A percentile compares a stretch with the other conserved stretches of the same genome.
Evolutionary conservation across 1,139 yeast species (phyloP).

Genomic region (Saccharomyces hybrid): DNA sequence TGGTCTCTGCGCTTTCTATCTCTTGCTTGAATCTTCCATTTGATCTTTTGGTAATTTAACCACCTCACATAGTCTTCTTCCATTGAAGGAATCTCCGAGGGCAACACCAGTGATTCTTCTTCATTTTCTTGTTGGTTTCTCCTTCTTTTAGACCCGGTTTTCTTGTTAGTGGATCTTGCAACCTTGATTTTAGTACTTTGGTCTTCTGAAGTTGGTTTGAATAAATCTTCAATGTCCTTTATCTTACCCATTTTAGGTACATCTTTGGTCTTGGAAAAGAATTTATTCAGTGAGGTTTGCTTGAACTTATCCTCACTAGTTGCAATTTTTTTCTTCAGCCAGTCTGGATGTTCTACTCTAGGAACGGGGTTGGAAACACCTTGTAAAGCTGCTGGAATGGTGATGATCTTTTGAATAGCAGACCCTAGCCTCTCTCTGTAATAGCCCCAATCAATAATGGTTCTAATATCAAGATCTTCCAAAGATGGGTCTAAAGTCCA

Average conservation of each 20-base stretch:
- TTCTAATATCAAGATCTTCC: slow-evolving; percentile 80
- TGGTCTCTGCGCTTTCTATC: slow-evolving; percentile 65
- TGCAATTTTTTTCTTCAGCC: slow-evolving; percentile 66
- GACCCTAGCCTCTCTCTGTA: slow-evolving; percentile 88
- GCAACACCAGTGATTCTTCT: slow-evolving; percentile 42
- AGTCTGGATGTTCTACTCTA: slow-evolving; percentile 86
- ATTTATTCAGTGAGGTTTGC: slow-evolving; percentile 56
- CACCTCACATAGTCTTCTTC: slow-evolving; percentile 69
- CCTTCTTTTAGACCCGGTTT: slow-evolving; percentile 31
- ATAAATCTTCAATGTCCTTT: slow-evolving; percentile 77
- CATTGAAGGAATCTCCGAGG: slow-evolving; percentile 61
- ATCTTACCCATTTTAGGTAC: slow-evolving; percentile 30
- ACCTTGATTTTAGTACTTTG: slow-evolving; percentile 27
- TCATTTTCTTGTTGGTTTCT: slow-evolving; percentile 33
- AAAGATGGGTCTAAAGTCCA: slow-evolving; percentile 81
- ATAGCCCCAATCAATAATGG: slow-evolving; percentile 88
- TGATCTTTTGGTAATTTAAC: slow-evolving; percentile 69
- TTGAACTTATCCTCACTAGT: slow-evolving; percentile 57
- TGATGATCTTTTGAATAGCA: slow-evolving; percentile 87
- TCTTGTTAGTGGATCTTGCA: slow-evolving; percentile 46
- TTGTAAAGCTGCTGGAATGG: slow-evolving; percentile 96
- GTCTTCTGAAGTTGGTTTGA: slow-evolving; percentile 31
- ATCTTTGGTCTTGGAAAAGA: slow-evolving; percentile 41
- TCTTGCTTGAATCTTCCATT: slow-evolving; percentile 72
- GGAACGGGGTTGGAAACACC: slow-evolving; percentile 90